Evolutionary conservation across 1,284 basidiomycete species (phyloP).

Genomic region (Grifola frondosa): DNA sequence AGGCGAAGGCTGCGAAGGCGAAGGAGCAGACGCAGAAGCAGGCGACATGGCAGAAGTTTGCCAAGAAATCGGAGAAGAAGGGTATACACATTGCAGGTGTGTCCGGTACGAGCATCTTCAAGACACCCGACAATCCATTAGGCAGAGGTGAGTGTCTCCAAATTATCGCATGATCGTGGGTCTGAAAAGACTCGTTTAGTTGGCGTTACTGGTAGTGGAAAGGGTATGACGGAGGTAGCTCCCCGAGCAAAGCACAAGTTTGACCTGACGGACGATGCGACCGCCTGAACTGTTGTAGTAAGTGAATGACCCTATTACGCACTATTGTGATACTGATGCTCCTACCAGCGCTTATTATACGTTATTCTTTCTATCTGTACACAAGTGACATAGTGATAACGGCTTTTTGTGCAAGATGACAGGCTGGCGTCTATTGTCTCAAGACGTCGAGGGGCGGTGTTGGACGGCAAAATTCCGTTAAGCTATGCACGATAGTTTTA

Average conservation of each 20-base stretch:
- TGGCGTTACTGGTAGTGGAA: constrained; percentile 92
- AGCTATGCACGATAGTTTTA: constrained; percentile 12
- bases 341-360: constrained; percentile 12
- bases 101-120: constrained; percentile 91
- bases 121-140: constrained; percentile 91
- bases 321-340: not conserved
- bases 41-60: constrained; percentile 95
- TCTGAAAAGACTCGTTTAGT: constrained; percentile 47
- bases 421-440: no score
- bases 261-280: constrained; percentile 42
- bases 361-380: constrained; percentile 5
- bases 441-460: no score
- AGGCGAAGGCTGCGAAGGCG: constrained; percentile 82
- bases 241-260: constrained; percentile 83
- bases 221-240: constrained; percentile 86
- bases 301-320: not conserved
- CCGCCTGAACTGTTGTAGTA: constrained; percentile 14
- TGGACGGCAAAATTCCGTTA: no score
- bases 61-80: constrained; percentile 95
- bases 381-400: constrained; percentile 10
- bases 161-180: constrained; percentile 1
- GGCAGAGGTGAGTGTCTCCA: constrained; percentile 64
- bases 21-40: constrained; percentile 90
- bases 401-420: constrained; percentile 1
- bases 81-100: constrained; percentile 87